A percentile compares a stretch with the other conserved stretches of the same genome.
Conservation (phyloP, 768 basidiomycete genomes). For the Termitomyces sp. region DNA sequence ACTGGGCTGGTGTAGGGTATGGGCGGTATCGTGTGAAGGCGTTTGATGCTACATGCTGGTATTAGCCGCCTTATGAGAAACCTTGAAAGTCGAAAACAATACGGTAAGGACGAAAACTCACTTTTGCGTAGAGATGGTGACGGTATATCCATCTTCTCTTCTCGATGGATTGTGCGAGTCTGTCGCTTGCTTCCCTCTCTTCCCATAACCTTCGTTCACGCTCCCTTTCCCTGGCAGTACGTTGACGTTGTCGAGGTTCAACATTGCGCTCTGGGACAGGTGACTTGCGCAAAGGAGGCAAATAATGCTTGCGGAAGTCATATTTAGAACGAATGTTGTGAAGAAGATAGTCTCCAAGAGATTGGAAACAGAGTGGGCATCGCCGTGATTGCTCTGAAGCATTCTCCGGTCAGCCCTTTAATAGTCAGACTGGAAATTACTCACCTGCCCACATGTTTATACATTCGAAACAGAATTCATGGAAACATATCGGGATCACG, state of each 20-base stretch:
- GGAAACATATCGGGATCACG: constrained; percentile 80
- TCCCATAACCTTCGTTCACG: constrained; percentile 55
- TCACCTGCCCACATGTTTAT: constrained; percentile 81
- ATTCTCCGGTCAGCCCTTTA: neutral
- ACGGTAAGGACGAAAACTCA: constrained; percentile 28
- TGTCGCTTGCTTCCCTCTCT: constrained; percentile 58
- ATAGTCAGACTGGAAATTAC: constrained; percentile 16
- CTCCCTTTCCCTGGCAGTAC: constrained; percentile 39
- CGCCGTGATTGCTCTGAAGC: constrained; percentile 67
- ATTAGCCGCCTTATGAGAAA: neutral
- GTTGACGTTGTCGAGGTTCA: constrained; percentile 29
- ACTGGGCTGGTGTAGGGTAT: constrained; percentile 83
- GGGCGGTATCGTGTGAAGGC: constrained; percentile 83
- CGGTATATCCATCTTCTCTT: constrained; percentile 79
- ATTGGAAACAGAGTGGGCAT: constrained; percentile 72
- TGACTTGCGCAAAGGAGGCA: constrained; percentile 58
- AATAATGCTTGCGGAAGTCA: constrained; percentile 80
- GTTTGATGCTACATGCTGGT: constrained; percentile 89
- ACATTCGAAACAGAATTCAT: constrained; percentile 94
- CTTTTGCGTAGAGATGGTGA: constrained; percentile 82
- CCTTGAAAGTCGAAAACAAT: neutral
- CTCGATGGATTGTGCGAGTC: constrained; percentile 70
- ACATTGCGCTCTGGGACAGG: constrained; percentile 14
- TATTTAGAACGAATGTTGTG: constrained; percentile 74
- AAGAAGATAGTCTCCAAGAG: constrained; percentile 70